These are phyloP conservation scores for Linum lewisii DNA, from an alignment of 345 rosid genomes.

Conservation along the genomic window DNA sequence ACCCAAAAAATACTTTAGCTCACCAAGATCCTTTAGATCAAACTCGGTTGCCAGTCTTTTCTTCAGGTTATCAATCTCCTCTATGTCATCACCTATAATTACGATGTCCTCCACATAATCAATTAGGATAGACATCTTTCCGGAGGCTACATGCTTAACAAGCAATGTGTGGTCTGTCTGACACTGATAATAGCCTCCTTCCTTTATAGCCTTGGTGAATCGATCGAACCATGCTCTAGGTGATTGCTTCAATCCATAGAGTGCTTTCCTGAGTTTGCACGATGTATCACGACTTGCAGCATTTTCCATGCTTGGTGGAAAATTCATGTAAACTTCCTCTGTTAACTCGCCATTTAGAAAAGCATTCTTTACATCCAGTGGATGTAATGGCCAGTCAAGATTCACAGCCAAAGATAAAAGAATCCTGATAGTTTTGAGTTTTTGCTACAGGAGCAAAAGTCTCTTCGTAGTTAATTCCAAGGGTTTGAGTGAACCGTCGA, in stretches of 20 bases:
- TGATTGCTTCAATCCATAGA: background rate
- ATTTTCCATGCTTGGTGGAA: background rate
- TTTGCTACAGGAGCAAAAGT: background rate
- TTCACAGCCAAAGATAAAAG: background rate
- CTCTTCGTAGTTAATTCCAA: too few species aligned
- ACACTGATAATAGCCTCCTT: too few species aligned
- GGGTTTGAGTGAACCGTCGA: too few species aligned
- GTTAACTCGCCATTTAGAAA: too few species aligned
- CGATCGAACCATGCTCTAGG: background rate
- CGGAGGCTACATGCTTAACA: background rate
- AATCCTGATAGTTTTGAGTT: background rate
- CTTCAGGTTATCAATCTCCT: background rate
- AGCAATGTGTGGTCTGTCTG: background rate
- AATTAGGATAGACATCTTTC: slow-evolving; percentile 1
- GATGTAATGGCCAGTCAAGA: background rate
- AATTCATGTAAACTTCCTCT: slow-evolving; percentile 11
- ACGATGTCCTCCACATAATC: slow-evolving; percentile 6
- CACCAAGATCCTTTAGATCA: background rate
- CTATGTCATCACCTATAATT: background rate
- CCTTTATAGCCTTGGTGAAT: background rate
- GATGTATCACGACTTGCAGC: too few species aligned
- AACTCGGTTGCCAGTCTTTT: background rate
- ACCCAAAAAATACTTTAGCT: background rate
- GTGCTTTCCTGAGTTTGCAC: too few species aligned
- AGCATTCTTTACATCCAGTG: slow-evolving; percentile 6